A percentile compares a stretch with the other conserved stretches of the same genome.
phyloP scores from a whole-genome alignment of 306 rosid species.

The Elaeagnus macrophylla region DNA sequence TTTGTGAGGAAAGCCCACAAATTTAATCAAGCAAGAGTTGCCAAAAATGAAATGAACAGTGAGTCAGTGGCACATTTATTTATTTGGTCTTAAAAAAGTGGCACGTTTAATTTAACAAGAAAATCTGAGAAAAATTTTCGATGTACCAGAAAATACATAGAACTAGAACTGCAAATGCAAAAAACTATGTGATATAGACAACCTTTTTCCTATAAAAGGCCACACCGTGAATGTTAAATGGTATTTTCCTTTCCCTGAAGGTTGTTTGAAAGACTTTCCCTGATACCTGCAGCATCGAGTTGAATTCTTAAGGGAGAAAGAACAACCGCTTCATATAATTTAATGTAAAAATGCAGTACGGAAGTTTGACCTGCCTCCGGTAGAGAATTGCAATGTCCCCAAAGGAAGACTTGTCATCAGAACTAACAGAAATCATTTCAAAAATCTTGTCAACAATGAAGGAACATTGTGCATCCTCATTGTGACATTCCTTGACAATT shows the following conservation, averaged over 20 bases:
- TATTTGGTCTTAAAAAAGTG: too few species aligned
- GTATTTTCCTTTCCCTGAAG: slow-evolving; percentile 84
- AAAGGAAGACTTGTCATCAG: slow-evolving; percentile 44
- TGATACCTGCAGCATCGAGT: slow-evolving; percentile 39
- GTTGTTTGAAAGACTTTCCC: slow-evolving; percentile 88
- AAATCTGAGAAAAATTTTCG: neutral
- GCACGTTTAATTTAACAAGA: neutral
- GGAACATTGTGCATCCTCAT: slow-evolving; percentile 81
- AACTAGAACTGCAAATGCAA: neutral
- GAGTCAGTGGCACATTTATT: too few species aligned
- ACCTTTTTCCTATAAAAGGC: slow-evolving; percentile 96
- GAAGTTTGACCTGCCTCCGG: slow-evolving; percentile 83
- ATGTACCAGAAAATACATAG: neutral
- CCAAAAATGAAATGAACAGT: too few species aligned
- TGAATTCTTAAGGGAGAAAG: neutral
- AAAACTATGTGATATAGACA: slow-evolving; percentile 2
- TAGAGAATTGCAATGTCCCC: slow-evolving; percentile 81
- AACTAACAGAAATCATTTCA: slow-evolving; percentile 43
- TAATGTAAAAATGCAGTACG: slow-evolving; percentile 16
- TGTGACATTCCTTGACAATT: slow-evolving; percentile 72
- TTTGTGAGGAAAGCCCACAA: too few species aligned
- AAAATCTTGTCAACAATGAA: slow-evolving; percentile 80
- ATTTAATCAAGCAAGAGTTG: too few species aligned
- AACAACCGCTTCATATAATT: slow-evolving; percentile 5
- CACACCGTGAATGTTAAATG: slow-evolving; percentile 82